Evolutionary conservation across 2,329 filamentous ascomycete genomes (phyloP).

Genomic region (Apiospora saccharicola): DNA sequence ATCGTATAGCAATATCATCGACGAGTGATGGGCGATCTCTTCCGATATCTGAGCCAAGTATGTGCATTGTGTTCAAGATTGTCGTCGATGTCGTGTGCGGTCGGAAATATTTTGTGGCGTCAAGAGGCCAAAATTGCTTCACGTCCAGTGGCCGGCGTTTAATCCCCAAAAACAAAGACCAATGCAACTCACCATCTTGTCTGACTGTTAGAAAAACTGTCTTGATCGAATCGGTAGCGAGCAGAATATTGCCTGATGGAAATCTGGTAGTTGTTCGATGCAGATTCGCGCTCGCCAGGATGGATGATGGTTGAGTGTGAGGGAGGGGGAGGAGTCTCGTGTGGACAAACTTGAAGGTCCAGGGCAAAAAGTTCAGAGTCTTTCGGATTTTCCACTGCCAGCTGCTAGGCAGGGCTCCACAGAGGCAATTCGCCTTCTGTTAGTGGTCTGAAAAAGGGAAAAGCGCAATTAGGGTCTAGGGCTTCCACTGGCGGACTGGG

Average conservation of each 20-base stretch:
- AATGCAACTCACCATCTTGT: constrained; percentile 72
- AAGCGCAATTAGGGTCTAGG: constrained; percentile 29
- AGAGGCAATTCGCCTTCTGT: constrained; percentile 18
- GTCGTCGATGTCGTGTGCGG: constrained; percentile 24
- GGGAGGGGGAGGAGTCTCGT: constrained; percentile 50
- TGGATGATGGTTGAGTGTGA: constrained; percentile 41
- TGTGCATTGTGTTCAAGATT: constrained; percentile 18
- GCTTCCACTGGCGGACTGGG: constrained; percentile 23
- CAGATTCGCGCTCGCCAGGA: constrained; percentile 58
- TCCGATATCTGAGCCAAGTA: constrained; percentile 5
- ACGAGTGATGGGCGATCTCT: constrained; percentile 7
- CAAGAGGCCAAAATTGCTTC: constrained; percentile 24
- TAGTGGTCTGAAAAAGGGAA: constrained; percentile 17
- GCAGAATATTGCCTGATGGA: constrained; percentile 56
- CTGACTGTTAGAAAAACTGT: constrained; percentile 55
- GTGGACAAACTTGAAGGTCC: constrained; percentile 37
- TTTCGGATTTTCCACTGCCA: constrained; percentile 41
- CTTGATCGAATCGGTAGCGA: constrained; percentile 54
- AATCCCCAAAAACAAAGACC: constrained; percentile 17
- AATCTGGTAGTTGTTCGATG: constrained; percentile 55
- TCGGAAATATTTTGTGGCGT: constrained; percentile 12
- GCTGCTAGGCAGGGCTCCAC: constrained; percentile 29
- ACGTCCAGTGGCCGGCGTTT: constrained; percentile 28
- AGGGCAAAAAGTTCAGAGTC: constrained; percentile 45
- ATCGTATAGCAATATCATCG: constrained; percentile 17